A percentile compares a stretch with the other conserved stretches of the same genome.
Conservation (phyloP, 164 flowering plant genomes). For the Magnolia officinalis region DNA sequence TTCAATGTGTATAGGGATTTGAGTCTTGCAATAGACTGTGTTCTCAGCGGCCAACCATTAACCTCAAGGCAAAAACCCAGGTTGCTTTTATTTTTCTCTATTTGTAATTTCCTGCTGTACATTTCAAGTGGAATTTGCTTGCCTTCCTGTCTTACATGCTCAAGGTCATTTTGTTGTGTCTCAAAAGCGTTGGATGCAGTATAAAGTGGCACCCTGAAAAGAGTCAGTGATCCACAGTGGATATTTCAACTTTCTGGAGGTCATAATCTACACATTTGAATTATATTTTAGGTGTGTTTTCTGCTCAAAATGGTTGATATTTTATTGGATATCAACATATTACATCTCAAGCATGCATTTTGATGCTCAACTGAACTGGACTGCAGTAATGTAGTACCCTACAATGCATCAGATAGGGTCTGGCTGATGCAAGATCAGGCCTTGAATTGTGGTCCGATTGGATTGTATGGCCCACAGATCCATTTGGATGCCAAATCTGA, state of each 20-base stretch:
- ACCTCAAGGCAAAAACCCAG: constrained; percentile 67
- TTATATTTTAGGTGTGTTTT: not conserved
- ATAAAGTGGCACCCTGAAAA: constrained; percentile 87
- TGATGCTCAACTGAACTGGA: no score
- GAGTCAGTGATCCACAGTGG: constrained; percentile 12
- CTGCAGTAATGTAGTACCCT: not conserved
- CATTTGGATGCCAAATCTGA: not conserved
- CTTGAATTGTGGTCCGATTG: not conserved
- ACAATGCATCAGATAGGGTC: not conserved
- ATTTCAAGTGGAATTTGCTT: not conserved
- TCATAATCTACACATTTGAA: not conserved
- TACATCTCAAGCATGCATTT: no score
- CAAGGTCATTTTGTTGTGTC: constrained; percentile 7
- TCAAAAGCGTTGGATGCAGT: constrained; percentile 83
- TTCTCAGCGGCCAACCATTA: constrained; percentile 67
- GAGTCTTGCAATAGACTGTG: constrained; percentile 73
- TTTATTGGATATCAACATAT: not conserved
- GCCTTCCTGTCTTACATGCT: constrained; percentile 8
- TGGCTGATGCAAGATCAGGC: not conserved
- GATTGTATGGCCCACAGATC: not conserved
- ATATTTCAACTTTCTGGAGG: not conserved
- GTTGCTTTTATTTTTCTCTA: constrained; percentile 24
- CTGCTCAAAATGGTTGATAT: not conserved
- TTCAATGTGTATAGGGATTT: constrained; percentile 55
- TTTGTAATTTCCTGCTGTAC: not conserved